Conservation (phyloP, 495 filamentous ascomycete species). For the Aspergillus olivimuriae region DNA sequence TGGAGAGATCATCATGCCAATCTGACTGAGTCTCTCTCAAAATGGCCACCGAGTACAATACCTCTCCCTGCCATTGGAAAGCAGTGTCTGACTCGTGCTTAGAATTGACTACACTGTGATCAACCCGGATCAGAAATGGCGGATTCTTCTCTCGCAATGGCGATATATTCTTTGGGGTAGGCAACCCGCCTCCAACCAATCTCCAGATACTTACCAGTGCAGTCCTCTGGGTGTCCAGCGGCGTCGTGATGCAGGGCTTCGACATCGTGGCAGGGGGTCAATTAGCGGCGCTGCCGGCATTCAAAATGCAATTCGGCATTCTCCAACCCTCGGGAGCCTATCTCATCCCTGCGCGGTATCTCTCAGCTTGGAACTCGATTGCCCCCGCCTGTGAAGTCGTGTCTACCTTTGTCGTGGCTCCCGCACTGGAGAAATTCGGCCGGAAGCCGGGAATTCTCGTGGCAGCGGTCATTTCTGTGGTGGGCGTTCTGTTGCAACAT, state of each 20-base stretch:
- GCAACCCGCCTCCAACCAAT: background rate
- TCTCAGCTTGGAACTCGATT: conserved; percentile 11
- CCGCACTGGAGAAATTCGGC: conserved; percentile 15
- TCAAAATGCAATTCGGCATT: conserved; percentile 11
- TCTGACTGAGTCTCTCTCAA: background rate
- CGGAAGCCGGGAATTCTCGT: conserved; percentile 19
- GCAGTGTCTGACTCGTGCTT: background rate
- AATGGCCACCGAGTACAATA: background rate
- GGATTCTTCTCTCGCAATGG: conserved; percentile 12
- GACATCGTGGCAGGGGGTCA: conserved; percentile 18
- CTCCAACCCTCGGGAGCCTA: conserved; percentile 9
- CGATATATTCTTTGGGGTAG: conserved; percentile 15
- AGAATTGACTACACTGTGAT: conserved; percentile 17
- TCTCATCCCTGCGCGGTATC: conserved; percentile 16
- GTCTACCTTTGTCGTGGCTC: conserved; percentile 12
- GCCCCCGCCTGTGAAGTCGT: conserved; percentile 14
- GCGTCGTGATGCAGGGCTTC: conserved; percentile 18
- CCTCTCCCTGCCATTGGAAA: background rate
- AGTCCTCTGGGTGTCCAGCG: conserved; percentile 18
- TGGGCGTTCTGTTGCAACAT: conserved; percentile 15
- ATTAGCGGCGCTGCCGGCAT: conserved; percentile 15
- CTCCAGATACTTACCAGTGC: background rate
- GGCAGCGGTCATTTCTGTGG: conserved; percentile 9
- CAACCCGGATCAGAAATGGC: conserved; percentile 10
- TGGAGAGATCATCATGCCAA: background rate